These are phyloP conservation scores for Ascochyta lentis DNA, from an alignment of 2,329 filamentous ascomycete genomes.

Conservation along the genomic window DNA sequence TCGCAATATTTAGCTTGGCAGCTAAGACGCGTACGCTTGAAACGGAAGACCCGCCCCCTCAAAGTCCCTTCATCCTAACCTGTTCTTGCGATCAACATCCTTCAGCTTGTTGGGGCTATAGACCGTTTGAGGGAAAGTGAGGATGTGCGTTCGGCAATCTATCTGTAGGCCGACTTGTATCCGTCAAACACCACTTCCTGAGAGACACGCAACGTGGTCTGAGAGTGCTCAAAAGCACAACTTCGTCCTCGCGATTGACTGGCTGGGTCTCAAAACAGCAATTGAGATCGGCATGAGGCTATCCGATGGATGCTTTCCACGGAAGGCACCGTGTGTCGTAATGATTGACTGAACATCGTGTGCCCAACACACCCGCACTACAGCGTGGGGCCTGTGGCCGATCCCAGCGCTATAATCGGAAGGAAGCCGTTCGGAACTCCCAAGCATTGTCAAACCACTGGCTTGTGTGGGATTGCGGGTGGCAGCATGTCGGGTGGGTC, in stretches of 20 bases:
- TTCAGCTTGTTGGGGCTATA: neutral
- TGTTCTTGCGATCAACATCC: constrained; percentile 2
- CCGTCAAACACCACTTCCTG: neutral
- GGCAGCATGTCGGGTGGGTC: constrained; percentile 4
- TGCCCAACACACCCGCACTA: constrained; percentile 10
- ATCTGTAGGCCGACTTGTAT: constrained; percentile 3
- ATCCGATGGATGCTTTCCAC: constrained; percentile 4
- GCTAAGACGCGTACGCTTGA: constrained; percentile 12
- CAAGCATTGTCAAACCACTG: constrained; percentile 20
- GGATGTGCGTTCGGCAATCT: constrained; percentile 9
- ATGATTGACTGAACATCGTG: constrained; percentile 6
- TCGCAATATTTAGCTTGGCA: constrained; percentile 1
- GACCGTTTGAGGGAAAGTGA: constrained; percentile 8
- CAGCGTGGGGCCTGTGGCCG: constrained; percentile 4
- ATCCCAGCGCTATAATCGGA: constrained; percentile 14
- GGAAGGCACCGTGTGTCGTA: constrained; percentile 9
- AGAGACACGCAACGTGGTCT: neutral
- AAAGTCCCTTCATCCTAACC: constrained; percentile 11
- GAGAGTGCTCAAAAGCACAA: constrained; percentile 3
- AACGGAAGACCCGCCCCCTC: constrained; percentile 6
- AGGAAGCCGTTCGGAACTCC: constrained; percentile 7
- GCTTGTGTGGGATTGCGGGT: constrained; percentile 10
- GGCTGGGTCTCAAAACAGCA: constrained; percentile 18
- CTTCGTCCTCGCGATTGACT: neutral
- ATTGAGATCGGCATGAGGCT: constrained; percentile 16